These are phyloP conservation scores for Leptosphaerulina australis DNA, from an alignment of 2,329 filamentous ascomycete genomes.

Conservation along the genomic window DNA sequence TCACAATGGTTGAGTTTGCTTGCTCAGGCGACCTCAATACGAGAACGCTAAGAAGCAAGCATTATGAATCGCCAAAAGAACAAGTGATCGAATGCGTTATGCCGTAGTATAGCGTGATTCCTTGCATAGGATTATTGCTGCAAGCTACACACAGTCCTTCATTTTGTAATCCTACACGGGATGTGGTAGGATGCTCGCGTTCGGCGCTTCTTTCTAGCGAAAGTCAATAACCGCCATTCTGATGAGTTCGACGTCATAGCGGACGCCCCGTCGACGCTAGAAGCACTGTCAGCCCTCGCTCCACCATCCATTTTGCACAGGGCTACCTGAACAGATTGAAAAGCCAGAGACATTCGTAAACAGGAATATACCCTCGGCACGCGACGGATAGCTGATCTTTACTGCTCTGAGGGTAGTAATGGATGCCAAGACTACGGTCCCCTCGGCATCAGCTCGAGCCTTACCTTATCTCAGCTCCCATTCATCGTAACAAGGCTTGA, in stretches of 20 bases:
- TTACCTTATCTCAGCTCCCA: slow-evolving; percentile 14
- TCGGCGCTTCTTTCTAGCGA: slow-evolving; percentile 13
- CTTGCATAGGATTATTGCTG: slow-evolving; percentile 5
- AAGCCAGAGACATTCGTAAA: not conserved
- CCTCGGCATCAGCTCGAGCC: slow-evolving; percentile 12
- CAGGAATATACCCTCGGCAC: slow-evolving; percentile 5
- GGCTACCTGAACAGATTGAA: slow-evolving; percentile 8
- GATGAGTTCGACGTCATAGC: slow-evolving; percentile 12
- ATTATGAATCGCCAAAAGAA: slow-evolving; percentile 12
- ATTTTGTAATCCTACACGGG: not conserved
- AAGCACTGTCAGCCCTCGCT: slow-evolving; percentile 5
- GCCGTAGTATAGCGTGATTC: slow-evolving; percentile 6
- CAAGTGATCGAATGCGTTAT: slow-evolving; percentile 8
- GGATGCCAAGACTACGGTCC: slow-evolving; percentile 4
- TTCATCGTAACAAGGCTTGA: slow-evolving; percentile 10
- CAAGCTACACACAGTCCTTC: not conserved
- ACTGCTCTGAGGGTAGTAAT: not conserved
- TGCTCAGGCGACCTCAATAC: slow-evolving; percentile 17
- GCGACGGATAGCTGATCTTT: slow-evolving; percentile 16
- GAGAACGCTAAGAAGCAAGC: slow-evolving; percentile 14
- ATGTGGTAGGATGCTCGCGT: slow-evolving; percentile 2
- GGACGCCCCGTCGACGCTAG: slow-evolving; percentile 12
- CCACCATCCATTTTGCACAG: not conserved
- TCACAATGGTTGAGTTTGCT: slow-evolving; percentile 10
- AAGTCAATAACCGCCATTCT: slow-evolving; percentile 1